Evolutionary conservation across 768 basidiomycete genomes (phyloP).

Genomic region (Mycena indigotica): DNA sequence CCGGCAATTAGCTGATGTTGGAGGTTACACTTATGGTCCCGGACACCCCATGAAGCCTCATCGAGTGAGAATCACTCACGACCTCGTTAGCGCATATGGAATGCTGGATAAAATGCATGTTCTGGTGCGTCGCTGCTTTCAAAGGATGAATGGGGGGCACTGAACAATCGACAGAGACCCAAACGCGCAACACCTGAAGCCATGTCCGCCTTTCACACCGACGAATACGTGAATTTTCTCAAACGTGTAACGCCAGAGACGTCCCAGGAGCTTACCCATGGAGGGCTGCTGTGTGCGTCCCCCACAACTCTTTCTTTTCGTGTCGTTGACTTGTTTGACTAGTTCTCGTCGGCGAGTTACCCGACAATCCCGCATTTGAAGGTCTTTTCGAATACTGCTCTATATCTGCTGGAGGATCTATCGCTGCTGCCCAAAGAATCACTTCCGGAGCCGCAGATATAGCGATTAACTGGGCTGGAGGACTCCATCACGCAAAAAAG

Average conservation of each 20-base stretch:
- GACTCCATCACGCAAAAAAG: slow-evolving; percentile 98
- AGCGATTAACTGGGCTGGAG: slow-evolving; percentile 96
- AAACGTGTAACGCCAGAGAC: slow-evolving; percentile 90
- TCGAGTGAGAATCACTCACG: slow-evolving; percentile 91
- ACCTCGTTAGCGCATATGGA: slow-evolving; percentile 86
- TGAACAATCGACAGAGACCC: slow-evolving; percentile 50
- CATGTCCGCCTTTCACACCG: slow-evolving; percentile 96
- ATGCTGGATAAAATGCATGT: slow-evolving; percentile 95
- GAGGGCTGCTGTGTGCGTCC: slow-evolving; percentile 80
- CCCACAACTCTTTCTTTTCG: neutral
- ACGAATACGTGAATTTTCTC: slow-evolving; percentile 96
- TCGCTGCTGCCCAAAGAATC: slow-evolving; percentile 83
- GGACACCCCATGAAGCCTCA: slow-evolving; percentile 98
- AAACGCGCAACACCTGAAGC: slow-evolving; percentile 68
- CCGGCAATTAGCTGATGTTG: slow-evolving; percentile 59
- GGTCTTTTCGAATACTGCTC: slow-evolving; percentile 97
- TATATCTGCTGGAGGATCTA: slow-evolving; percentile 93
- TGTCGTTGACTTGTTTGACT: slow-evolving; percentile 37
- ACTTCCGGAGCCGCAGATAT: slow-evolving; percentile 86
- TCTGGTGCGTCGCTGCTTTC: slow-evolving; percentile 54
- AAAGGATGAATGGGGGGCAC: neutral
- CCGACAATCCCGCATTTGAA: slow-evolving; percentile 93
- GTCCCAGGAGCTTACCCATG: slow-evolving; percentile 80
- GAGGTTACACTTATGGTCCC: slow-evolving; percentile 76
- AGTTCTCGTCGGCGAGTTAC: slow-evolving; percentile 67